These are phyloP conservation scores for Biscogniauxia mediterranea DNA, from an alignment of 2,329 filamentous ascomycete species.

Conservation along the genomic window DNA sequence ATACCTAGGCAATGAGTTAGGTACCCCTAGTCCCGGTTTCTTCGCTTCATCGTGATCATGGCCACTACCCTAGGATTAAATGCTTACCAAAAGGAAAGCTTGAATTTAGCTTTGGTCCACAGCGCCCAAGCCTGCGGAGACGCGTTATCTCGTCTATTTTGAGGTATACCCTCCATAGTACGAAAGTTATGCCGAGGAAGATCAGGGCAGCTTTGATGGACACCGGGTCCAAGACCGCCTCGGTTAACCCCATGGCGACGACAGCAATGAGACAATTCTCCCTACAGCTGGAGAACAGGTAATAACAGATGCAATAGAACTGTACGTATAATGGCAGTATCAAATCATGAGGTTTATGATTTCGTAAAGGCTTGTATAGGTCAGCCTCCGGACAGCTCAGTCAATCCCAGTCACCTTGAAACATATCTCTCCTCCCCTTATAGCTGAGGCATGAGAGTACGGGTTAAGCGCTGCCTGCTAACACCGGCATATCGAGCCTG, in stretches of 20 bases:
- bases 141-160: slow-evolving; percentile 43
- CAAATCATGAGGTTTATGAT: too few species aligned
- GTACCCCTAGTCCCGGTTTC: not conserved
- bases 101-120: slow-evolving; percentile 37
- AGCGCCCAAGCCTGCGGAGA: slow-evolving; percentile 43
- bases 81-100: slow-evolving; percentile 47
- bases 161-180: slow-evolving; percentile 37
- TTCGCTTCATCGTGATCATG: slow-evolving; percentile 5
- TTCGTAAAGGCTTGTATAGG: too few species aligned
- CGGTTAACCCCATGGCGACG: slow-evolving; percentile 49
- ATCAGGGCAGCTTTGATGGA: slow-evolving; percentile 41
- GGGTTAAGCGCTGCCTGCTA: too few species aligned
- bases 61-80: not conserved
- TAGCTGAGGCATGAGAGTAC: too few species aligned
- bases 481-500: too few species aligned
- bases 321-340: too few species aligned
- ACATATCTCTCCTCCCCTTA: too few species aligned
- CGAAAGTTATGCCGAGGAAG: slow-evolving; percentile 37
- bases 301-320: too few species aligned
- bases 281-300: too few species aligned
- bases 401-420: too few species aligned
- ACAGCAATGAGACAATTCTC: not conserved
- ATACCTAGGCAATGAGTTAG: slow-evolving; percentile 49
- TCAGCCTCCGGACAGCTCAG: too few species aligned
- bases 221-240: slow-evolving; percentile 43